Evolutionary conservation across 208 protist species (phyloP).

Genomic region (Trypanosoma platydactyli): DNA sequence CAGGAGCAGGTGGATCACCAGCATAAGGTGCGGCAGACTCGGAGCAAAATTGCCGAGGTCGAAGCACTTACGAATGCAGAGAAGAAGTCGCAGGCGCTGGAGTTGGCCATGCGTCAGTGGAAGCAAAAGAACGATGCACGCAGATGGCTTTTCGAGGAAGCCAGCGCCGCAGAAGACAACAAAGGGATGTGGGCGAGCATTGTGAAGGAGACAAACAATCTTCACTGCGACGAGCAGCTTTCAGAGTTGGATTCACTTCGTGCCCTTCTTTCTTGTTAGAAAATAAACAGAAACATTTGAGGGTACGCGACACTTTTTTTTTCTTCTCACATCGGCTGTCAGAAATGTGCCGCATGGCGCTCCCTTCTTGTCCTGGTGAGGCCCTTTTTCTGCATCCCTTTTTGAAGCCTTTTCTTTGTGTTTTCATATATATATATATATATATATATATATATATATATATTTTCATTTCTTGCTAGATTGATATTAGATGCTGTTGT

Average conservation of each 20-base stretch:
- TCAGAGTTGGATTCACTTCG: slow-evolving; percentile 47
- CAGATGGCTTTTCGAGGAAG: slow-evolving; percentile 60
- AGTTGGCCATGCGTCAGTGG: slow-evolving; percentile 68
- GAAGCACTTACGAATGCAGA: slow-evolving; percentile 54
- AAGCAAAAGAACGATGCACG: slow-evolving; percentile 61
- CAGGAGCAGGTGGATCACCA: slow-evolving; percentile 51
- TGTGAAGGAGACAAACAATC: slow-evolving; percentile 56
- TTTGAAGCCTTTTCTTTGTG: not conserved
- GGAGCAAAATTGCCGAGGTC: slow-evolving; percentile 49
- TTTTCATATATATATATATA: slow-evolving; percentile 23
- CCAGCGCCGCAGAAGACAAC: slow-evolving; percentile 46
- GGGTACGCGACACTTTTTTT: not conserved
- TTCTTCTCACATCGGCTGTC: not conserved
- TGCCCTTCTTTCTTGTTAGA: slow-evolving; percentile 25
- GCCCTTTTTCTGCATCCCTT: not conserved
- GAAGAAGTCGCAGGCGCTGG: slow-evolving; percentile 76
- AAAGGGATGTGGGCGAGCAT: slow-evolving; percentile 73
- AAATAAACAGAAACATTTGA: slow-evolving; percentile 1
- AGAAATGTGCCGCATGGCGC: too few relatives aligned
- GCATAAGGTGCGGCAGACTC: slow-evolving; percentile 40
- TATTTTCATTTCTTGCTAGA: slow-evolving; percentile 13
- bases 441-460: slow-evolving; percentile 19
- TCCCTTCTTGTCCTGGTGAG: too few relatives aligned
- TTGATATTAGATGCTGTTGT: slow-evolving; percentile 6
- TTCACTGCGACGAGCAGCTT: slow-evolving; percentile 49